These are phyloP conservation scores for Pythium phragmiticola DNA, from an alignment of 352 stramenopile genomes.

Conservation along the genomic window DNA sequence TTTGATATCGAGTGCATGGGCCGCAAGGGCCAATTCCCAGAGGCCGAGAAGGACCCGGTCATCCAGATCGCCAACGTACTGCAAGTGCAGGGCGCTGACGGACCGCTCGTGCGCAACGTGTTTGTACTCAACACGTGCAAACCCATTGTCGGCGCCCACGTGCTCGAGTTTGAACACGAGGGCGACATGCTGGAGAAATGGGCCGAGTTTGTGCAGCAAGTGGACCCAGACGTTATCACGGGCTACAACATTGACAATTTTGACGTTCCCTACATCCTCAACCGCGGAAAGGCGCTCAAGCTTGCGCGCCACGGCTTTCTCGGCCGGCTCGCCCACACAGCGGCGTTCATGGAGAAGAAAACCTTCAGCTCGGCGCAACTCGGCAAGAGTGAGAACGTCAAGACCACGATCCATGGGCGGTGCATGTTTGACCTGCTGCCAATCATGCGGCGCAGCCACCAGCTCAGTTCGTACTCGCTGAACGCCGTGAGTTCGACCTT, in stretches of 20 bases:
- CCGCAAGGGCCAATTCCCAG: conserved; percentile 94
- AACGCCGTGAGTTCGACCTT: conserved; percentile 99
- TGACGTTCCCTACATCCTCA: conserved; percentile 98
- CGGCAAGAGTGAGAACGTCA: conserved; percentile 97
- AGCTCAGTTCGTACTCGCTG: conserved; percentile 98
- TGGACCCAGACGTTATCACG: conserved; percentile 98
- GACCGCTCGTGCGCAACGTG: conserved; percentile 91
- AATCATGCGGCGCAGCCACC: conserved; percentile 99
- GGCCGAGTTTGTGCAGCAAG: conserved; percentile 93
- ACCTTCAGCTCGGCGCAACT: conserved; percentile 98
- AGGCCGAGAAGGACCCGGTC: conserved; percentile 93
- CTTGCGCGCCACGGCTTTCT: conserved; percentile 76
- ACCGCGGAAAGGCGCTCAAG: conserved; percentile 94
- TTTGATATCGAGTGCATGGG: conserved; percentile 99
- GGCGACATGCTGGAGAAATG: conserved; percentile 97
- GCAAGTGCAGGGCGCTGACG: conserved; percentile 79
- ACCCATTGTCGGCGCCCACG: conserved; percentile 97
- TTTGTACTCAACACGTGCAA: conserved; percentile 98
- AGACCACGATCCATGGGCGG: conserved; percentile 97
- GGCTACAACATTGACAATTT: conserved; percentile 99
- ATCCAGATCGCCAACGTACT: conserved; percentile 99
- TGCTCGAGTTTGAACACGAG: conserved; percentile 96
- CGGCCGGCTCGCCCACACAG: conserved; percentile 65
- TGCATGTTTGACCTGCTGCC: conserved; percentile 99
- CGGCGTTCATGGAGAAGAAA: conserved; percentile 95